Evolutionary conservation across 2,329 filamentous ascomycete genomes (phyloP).

Genomic region (Verticillium longisporum): DNA sequence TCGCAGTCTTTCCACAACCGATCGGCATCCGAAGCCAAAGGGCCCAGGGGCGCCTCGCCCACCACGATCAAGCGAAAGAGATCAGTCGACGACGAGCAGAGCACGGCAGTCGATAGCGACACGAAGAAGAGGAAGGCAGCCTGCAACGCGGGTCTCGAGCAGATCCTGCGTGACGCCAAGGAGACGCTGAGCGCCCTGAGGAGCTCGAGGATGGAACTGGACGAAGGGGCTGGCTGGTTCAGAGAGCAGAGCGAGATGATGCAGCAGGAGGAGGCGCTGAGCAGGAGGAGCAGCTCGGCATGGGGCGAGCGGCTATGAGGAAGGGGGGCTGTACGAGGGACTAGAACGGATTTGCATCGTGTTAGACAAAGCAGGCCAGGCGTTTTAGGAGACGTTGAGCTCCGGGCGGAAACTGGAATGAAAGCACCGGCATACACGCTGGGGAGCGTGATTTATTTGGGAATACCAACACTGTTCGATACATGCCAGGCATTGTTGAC

Average conservation of each 20-base stretch:
- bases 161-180: slow-evolving; percentile 32
- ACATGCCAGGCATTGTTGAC: background rate
- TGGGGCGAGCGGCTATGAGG: slow-evolving; percentile 18
- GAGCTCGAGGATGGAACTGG: slow-evolving; percentile 35
- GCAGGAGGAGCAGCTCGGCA: slow-evolving; percentile 23
- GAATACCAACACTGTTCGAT: background rate
- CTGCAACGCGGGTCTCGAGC: slow-evolving; percentile 24
- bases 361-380: slow-evolving; percentile 1
- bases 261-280: slow-evolving; percentile 27
- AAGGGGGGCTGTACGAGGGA: background rate
- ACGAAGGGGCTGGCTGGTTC: slow-evolving; percentile 40
- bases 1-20: slow-evolving; percentile 8
- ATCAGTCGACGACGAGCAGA: slow-evolving; percentile 8
- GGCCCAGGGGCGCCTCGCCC: slow-evolving; percentile 6
- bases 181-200: slow-evolving; percentile 29
- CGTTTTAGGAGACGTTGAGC: background rate
- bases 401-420: background rate
- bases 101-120: slow-evolving; percentile 6
- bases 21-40: background rate
- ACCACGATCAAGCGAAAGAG: slow-evolving; percentile 16
- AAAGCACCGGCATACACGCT: background rate
- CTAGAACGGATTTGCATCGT: background rate
- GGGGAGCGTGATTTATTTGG: background rate
- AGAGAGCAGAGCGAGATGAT: slow-evolving; percentile 35
- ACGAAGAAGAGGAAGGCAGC: slow-evolving; percentile 18